A percentile compares a stretch with the other conserved stretches of the same genome.
These are phyloP conservation scores for Parietichytrium sp. DNA, from an alignment of 108 stramenopile genomes.

Conservation along the genomic window DNA sequence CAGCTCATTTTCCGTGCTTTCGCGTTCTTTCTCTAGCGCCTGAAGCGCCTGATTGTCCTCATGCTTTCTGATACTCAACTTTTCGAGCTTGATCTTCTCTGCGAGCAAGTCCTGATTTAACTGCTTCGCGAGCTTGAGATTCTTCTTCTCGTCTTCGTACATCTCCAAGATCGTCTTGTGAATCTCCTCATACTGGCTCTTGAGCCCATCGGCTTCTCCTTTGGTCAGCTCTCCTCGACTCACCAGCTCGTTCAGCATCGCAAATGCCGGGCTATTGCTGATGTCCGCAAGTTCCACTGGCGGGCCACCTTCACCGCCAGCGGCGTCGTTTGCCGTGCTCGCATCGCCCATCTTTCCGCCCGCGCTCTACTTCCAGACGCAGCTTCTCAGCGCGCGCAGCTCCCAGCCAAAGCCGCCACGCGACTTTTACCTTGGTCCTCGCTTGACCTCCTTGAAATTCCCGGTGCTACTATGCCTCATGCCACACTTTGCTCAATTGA, in stretches of 20 bases:
- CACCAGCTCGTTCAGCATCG: slow-evolving; percentile 5
- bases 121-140: slow-evolving; percentile 45
- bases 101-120: slow-evolving; percentile 56
- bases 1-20: slow-evolving; percentile 39
- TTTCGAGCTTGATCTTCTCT: slow-evolving; percentile 59
- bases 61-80: slow-evolving; percentile 41
- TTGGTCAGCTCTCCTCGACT: not conserved
- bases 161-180: not conserved
- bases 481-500: too few relatives aligned
- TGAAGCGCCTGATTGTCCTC: slow-evolving; percentile 8
- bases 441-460: too few relatives aligned
- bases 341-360: too few relatives aligned
- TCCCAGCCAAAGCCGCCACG: too few relatives aligned
- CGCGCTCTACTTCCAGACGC: too few relatives aligned
- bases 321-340: too few relatives aligned
- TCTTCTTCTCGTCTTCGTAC: slow-evolving; percentile 34
- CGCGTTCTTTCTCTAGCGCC: slow-evolving; percentile 11
- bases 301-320: too few relatives aligned
- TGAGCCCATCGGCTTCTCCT: not conserved
- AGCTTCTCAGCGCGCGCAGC: too few relatives aligned
- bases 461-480: too few relatives aligned
- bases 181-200: not conserved
- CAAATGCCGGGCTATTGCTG: slow-evolving; percentile 22
- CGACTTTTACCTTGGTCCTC: too few relatives aligned
- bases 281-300: slow-evolving; percentile 27